Evolutionary conservation across 2,329 filamentous ascomycete genomes (phyloP).

Genomic region (Fusarium marasasianum): DNA sequence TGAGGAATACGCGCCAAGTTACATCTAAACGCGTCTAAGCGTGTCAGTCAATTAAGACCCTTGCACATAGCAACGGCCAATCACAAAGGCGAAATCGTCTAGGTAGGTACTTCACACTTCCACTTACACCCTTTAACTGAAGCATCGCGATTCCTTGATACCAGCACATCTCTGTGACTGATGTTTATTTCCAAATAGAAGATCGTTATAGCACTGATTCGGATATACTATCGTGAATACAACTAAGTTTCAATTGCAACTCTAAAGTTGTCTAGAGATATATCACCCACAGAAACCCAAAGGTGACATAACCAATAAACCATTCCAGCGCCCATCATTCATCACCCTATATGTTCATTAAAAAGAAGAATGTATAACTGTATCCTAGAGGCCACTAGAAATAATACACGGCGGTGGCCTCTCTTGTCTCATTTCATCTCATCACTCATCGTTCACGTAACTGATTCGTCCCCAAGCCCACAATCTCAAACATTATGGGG

Average conservation of each 20-base stretch:
- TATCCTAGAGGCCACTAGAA: constrained; percentile 11
- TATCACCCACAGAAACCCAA: constrained; percentile 3
- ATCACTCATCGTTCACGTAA: constrained; percentile 35
- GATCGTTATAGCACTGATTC: too few species aligned
- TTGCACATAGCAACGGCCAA: constrained; percentile 19
- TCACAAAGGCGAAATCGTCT: not conserved
- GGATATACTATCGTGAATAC: too few species aligned
- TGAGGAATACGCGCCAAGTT: constrained; percentile 43
- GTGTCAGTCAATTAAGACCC: constrained; percentile 45
- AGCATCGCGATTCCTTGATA: not conserved
- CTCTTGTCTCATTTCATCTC: constrained; percentile 20
- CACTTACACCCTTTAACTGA: not conserved
- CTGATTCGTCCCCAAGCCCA: constrained; percentile 60
- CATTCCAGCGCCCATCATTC: constrained; percentile 33
- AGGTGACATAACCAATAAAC: constrained; percentile 9
- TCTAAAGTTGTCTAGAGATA: constrained; percentile 16
- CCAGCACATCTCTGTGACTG: too few species aligned
- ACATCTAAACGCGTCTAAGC: constrained; percentile 42
- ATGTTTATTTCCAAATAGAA: not conserved
- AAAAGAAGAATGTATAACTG: constrained; percentile 31
- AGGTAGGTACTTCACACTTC: not conserved
- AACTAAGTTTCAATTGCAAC: constrained; percentile 8
- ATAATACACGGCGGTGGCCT: not conserved
- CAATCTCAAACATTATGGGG: constrained; percentile 74
- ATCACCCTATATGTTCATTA: constrained; percentile 39